Base-by-base conservation (phyloP, 768 basidiomycete genomes). In the Lyophyllum semitale region DNA sequence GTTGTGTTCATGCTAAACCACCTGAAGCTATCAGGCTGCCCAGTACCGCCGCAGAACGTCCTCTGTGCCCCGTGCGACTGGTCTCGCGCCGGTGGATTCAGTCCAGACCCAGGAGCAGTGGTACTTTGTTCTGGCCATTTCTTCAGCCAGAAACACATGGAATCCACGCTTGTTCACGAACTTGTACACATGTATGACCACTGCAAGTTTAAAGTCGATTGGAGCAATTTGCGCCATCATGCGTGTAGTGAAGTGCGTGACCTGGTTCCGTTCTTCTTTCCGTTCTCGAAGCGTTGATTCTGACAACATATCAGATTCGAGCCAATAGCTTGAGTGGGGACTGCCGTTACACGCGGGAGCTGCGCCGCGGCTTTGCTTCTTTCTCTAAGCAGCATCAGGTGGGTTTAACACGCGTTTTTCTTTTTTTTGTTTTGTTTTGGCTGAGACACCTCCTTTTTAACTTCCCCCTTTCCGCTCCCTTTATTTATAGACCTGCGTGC, bases 341-440 rank as follows among this genome's bases (percentile, higher is more conserved):
- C 71, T 99, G 97, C 71, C 80, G 84, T 49, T 96, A 84, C 76
- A 81, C 82, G 30, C 83, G 94, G 57, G 95, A 98, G 71, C 68
- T 96, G 22, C 75, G 82, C 37, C 79, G 95, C 27, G 90, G 92
- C 4, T 82, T 89, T 66, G 77, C 87, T 56, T 73, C 83, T 4
- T 93, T 97, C 71, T 87, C 91, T 52, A 96, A 95, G 72, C 94
- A 97, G 65, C 95, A 98, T 71, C 93, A 96, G 82, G 95, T 93
- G 59, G 59, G 66, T 54, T 55, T 44, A 44, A 12, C 46, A 33
- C 27, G 18, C 48, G 40, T 23, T 29, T 30, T 23, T 57, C 59
- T 29, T n/a, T n/a, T n/a, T n/a, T n/a, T n/a, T n/a, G n/a, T n/a
- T n/a, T n/a, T n/a, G n/a, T n/a, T n/a, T n/a, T n/a, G n/a, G n/a